phyloP scores from a whole-genome alignment of 2,329 filamentous ascomycete species.

The Fusarium incarnatum region DNA sequence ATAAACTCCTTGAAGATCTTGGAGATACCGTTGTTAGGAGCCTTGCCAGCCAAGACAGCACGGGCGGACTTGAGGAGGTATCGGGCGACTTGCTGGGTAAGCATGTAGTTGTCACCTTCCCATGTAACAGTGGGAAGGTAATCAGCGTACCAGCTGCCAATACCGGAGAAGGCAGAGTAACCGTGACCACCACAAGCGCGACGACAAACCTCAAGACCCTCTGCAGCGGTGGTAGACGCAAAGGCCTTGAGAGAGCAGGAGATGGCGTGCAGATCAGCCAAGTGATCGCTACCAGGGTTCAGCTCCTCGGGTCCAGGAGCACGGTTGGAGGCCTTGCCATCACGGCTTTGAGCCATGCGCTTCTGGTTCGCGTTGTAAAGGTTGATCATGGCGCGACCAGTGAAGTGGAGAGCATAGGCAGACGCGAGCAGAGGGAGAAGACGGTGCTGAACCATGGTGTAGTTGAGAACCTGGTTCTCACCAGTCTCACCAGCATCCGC shows the following conservation, averaged over 20 bases:
- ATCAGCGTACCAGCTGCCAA: conserved; percentile 79
- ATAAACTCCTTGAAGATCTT: conserved; percentile 74
- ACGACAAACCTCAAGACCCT: conserved; percentile 80
- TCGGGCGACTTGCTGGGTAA: conserved; percentile 81
- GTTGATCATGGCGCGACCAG: conserved; percentile 79
- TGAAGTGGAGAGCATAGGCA: conserved; percentile 83
- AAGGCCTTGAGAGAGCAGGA: conserved; percentile 82
- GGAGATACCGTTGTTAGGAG: conserved; percentile 52
- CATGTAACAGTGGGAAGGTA: conserved; percentile 77
- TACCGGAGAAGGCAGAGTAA: conserved; percentile 80
- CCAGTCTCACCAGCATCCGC: conserved; percentile 65
- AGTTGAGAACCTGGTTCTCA: conserved; percentile 82
- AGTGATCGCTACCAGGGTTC: conserved; percentile 69
- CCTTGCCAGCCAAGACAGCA: conserved; percentile 72
- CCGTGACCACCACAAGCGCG: conserved; percentile 83
- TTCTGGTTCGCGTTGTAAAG: conserved; percentile 79
- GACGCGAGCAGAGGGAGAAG: conserved; percentile 78
- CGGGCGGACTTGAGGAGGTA: conserved; percentile 83
- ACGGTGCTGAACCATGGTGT: conserved; percentile 83
- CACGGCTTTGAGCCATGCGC: conserved; percentile 64
- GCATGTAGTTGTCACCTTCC: conserved; percentile 87
- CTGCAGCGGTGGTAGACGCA: conserved; percentile 76
- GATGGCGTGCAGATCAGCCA: conserved; percentile 81
- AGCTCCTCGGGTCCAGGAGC: conserved; percentile 76
- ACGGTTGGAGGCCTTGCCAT: conserved; percentile 58